These are phyloP conservation scores for Apium graveolens DNA, from an alignment of 129 eudicot species.

Conservation along the genomic window DNA sequence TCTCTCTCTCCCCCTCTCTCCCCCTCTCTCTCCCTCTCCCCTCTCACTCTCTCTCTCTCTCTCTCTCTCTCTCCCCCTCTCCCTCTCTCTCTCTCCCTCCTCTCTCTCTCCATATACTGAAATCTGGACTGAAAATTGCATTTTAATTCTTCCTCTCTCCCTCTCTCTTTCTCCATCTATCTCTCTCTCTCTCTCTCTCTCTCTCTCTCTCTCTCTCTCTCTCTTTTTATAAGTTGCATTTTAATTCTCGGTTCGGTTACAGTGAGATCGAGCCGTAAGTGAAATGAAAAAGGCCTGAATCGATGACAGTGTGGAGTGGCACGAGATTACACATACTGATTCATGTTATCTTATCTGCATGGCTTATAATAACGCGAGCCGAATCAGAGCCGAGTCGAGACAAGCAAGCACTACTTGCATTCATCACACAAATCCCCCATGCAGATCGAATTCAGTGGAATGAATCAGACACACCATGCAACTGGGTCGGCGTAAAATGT, in stretches of 20 bases:
- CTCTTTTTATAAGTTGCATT: too few relatives aligned
- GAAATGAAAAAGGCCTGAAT: not conserved
- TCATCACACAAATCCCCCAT: slow-evolving; percentile 58
- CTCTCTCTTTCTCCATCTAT: too few relatives aligned
- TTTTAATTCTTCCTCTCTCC: too few relatives aligned
- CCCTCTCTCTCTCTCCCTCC: too few relatives aligned
- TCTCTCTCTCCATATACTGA: too few relatives aligned
- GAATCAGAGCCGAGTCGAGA: slow-evolving; percentile 65
- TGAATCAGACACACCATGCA: slow-evolving; percentile 47
- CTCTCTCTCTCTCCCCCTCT: too few relatives aligned
- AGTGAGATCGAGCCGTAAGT: not conserved
- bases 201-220: too few relatives aligned
- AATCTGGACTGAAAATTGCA: not conserved
- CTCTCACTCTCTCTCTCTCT: too few relatives aligned
- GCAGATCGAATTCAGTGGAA: slow-evolving; percentile 56
- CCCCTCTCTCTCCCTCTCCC: too few relatives aligned
- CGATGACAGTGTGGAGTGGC: not conserved
- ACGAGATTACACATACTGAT: not conserved
- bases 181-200: too few relatives aligned
- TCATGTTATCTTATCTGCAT: not conserved
- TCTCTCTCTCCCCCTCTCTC: too few relatives aligned
- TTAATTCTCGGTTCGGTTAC: too few relatives aligned
- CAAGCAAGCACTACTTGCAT: slow-evolving; percentile 59
- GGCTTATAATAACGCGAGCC: slow-evolving; percentile 1
- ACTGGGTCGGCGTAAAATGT: slow-evolving; percentile 74